These are phyloP conservation scores for Passalora sequoiae DNA, from an alignment of 2,329 filamentous ascomycete genomes.

Conservation along the genomic window DNA sequence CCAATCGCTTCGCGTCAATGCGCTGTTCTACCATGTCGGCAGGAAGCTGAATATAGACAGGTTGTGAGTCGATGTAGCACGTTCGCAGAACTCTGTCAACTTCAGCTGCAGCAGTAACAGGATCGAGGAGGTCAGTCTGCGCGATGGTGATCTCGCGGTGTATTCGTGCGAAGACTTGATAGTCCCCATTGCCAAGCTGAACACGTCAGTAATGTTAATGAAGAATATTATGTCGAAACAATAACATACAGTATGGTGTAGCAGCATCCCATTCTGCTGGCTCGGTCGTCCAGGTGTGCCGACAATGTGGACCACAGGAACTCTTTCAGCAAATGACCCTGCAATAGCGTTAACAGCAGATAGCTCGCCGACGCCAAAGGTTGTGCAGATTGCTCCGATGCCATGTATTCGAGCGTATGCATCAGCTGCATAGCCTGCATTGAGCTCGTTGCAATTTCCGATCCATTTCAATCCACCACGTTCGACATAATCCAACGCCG, in stretches of 20 bases:
- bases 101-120: constrained; percentile 62
- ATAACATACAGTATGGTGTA: constrained; percentile 40
- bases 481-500: constrained; percentile 54
- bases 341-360: constrained; percentile 45
- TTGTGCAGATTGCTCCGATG: constrained; percentile 44
- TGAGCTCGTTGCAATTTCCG: constrained; percentile 59
- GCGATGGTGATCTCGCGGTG: constrained; percentile 65
- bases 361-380: constrained; percentile 46
- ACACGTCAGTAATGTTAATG: not conserved
- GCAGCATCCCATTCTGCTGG: constrained; percentile 38
- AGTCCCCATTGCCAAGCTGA: constrained; percentile 55
- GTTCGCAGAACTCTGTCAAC: constrained; percentile 73
- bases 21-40: constrained; percentile 74
- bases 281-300: constrained; percentile 39
- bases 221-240: no score
- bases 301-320: constrained; percentile 46
- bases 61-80: constrained; percentile 68
- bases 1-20: constrained; percentile 66
- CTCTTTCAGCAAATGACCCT: constrained; percentile 45
- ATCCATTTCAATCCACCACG: constrained; percentile 54
- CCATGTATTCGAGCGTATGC: constrained; percentile 46
- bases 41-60: constrained; percentile 78
- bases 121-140: constrained; percentile 64
- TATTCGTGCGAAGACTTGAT: constrained; percentile 78
- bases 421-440: constrained; percentile 45